These are phyloP conservation scores for Cerrena zonata DNA, from an alignment of 1,284 basidiomycete genomes.

Conservation along the genomic window DNA sequence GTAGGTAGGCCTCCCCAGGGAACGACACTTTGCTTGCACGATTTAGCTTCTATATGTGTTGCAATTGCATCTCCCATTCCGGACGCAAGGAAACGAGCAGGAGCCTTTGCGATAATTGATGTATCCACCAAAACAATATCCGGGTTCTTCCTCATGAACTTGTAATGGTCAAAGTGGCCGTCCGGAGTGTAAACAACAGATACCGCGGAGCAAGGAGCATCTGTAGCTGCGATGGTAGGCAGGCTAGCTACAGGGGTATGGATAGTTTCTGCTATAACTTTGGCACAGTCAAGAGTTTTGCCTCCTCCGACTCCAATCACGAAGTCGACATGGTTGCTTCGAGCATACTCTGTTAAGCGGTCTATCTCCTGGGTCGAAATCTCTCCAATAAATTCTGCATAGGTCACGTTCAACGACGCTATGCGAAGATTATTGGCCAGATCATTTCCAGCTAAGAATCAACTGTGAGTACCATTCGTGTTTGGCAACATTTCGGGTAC, in stretches of 20 bases:
- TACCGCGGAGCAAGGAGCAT: conserved; percentile 31
- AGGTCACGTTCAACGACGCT: conserved; percentile 23
- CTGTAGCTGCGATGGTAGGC: conserved; percentile 31
- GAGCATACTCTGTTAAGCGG: conserved; percentile 20
- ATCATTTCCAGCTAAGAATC: conserved; percentile 28
- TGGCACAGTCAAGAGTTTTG: conserved; percentile 31
- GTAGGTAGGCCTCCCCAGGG: conserved; percentile 29
- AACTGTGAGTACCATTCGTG: too few species aligned
- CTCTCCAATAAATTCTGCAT: conserved; percentile 27
- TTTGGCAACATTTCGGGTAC: too few species aligned
- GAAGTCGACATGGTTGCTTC: conserved; percentile 22
- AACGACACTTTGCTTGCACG: conserved; percentile 25
- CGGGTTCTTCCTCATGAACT: conserved; percentile 30
- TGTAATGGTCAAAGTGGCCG: conserved; percentile 31
- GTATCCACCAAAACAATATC: conserved; percentile 31
- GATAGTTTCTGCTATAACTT: conserved; percentile 28
- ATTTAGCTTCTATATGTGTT: conserved; percentile 30
- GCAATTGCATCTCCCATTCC: conserved; percentile 33
- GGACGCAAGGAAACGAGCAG: conserved; percentile 29
- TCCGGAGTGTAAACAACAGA: conserved; percentile 27
- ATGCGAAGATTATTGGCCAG: conserved; percentile 22
- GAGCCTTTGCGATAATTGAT: conserved; percentile 27
- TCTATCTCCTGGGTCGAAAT: conserved; percentile 28
- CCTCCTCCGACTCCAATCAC: conserved; percentile 32
- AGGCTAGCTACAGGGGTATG: conserved; percentile 25